These are phyloP conservation scores for Nicotiana obtusifolia DNA, from an alignment of 257 asterid species.

Conservation along the genomic window DNA sequence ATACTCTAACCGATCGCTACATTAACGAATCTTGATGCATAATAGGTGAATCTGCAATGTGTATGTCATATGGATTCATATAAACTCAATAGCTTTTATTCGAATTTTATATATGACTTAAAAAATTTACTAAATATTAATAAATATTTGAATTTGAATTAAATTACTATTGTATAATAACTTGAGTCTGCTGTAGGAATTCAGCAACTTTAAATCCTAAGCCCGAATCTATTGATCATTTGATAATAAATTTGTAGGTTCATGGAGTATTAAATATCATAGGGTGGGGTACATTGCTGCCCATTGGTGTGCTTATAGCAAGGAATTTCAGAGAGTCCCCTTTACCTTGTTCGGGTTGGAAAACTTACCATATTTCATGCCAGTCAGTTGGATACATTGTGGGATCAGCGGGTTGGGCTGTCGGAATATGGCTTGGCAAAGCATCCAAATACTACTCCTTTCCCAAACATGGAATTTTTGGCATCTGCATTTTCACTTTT, in stretches of 20 bases:
- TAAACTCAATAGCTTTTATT: too few relatives aligned
- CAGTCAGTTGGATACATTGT: slow-evolving; percentile 42
- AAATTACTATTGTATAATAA: too few relatives aligned
- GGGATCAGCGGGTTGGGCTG: slow-evolving; percentile 40
- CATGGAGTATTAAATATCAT: slow-evolving; percentile 57
- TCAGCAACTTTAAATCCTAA: accelerated
- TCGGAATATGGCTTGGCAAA: slow-evolving; percentile 50
- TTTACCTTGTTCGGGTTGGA: slow-evolving; percentile 3
- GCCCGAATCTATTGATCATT: background rate
- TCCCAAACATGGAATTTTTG: slow-evolving; percentile 32
- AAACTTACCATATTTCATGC: slow-evolving; percentile 24
- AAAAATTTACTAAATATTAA: too few relatives aligned
- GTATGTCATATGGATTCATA: too few relatives aligned
- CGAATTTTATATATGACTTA: too few relatives aligned
- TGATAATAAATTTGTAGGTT: slow-evolving; percentile 22
- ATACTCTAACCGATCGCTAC: too few relatives aligned
- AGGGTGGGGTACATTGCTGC: slow-evolving; percentile 63
- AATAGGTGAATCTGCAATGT: too few relatives aligned
- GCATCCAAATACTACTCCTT: slow-evolving; percentile 29
- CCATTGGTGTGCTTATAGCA: slow-evolving; percentile 46
- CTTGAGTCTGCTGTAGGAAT: accelerated
- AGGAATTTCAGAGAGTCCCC: slow-evolving; percentile 40
- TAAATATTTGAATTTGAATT: too few relatives aligned
- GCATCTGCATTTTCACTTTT: slow-evolving; percentile 35
- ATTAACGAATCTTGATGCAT: too few relatives aligned